Percentiles rank a stretch among this genome's conserved stretches.
Conservation (phyloP, 1,139 yeast genomes). For the Hansenula sp. region DNA sequence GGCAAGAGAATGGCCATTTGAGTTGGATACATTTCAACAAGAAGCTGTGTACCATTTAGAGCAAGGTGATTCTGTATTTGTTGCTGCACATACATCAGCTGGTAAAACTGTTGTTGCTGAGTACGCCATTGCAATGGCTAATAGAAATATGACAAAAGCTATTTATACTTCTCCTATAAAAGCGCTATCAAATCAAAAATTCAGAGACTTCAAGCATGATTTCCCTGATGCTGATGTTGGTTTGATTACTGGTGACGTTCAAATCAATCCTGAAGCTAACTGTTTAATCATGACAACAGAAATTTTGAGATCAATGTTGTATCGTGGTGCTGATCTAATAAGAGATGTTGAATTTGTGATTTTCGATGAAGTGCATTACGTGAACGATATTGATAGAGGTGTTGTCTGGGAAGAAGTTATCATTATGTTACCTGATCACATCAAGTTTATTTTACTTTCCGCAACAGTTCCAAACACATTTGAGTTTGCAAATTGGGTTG, state of each 20-base stretch:
- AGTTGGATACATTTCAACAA: constrained; percentile 90
- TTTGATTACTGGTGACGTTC: constrained; percentile 95
- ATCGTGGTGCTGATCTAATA: constrained; percentile 92
- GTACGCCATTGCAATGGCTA: constrained; percentile 91
- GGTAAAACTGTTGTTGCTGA: constrained; percentile 94
- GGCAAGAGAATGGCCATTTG: constrained; percentile 92
- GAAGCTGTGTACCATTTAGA: constrained; percentile 96
- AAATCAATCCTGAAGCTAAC: constrained; percentile 94
- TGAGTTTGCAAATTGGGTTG: constrained; percentile 98
- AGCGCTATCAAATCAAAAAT: constrained; percentile 90
- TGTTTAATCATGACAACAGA: constrained; percentile 98
- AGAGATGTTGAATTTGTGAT: constrained; percentile 97
- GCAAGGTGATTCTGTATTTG: constrained; percentile 95
- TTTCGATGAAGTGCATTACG: constrained; percentile 97
- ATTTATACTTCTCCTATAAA: constrained; percentile 93
- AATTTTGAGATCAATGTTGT: constrained; percentile 89
- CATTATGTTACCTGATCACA: constrained; percentile 93
- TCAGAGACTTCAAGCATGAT: constrained; percentile 82
- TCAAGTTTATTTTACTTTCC: constrained; percentile 79
- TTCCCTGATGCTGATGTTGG: constrained; percentile 87
- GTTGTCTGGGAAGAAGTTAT: constrained; percentile 99
- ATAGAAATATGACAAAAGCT: constrained; percentile 84
- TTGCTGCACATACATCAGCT: constrained; percentile 96
- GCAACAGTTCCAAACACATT: constrained; percentile 97
- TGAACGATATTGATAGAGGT: constrained; percentile 94